These are phyloP conservation scores for Poa annua DNA, from an alignment of 176 grass and related monocot genomes.

Conservation along the genomic window DNA sequence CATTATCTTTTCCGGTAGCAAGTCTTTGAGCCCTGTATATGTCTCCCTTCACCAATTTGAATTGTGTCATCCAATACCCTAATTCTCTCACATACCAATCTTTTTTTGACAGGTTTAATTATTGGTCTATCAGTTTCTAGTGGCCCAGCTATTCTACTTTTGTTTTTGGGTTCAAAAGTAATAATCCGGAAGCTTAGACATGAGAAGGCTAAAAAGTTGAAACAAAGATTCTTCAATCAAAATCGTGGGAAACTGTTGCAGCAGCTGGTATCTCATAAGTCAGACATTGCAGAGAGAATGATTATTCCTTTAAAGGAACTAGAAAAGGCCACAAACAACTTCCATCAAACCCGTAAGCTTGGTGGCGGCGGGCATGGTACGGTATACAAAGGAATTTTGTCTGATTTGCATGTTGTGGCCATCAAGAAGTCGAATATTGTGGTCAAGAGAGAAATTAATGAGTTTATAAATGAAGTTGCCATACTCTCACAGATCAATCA, in stretches of 20 bases:
- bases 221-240: slow-evolving; percentile 13
- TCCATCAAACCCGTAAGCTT: not conserved
- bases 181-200: not conserved
- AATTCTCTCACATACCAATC: not conserved
- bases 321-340: not conserved
- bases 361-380: not conserved
- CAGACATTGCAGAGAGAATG: slow-evolving; percentile 11
- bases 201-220: not conserved
- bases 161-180: not conserved
- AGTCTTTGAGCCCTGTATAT: not conserved
- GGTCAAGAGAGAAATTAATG: slow-evolving; percentile 2
- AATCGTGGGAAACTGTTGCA: not conserved
- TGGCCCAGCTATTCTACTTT: not conserved
- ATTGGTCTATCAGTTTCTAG: slow-evolving; percentile 7
- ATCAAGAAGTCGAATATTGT: slow-evolving; percentile 13
- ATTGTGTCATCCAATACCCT: not conserved
- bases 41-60: not conserved
- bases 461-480: slow-evolving; percentile 20
- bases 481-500: slow-evolving; percentile 11
- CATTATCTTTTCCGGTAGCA: not conserved
- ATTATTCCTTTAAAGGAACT: not conserved
- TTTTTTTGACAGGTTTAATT: slow-evolving; percentile 1
- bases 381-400: slow-evolving; percentile 21
- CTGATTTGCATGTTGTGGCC: slow-evolving; percentile 12
- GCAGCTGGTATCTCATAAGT: not conserved